Evolutionary conservation across 2,329 filamentous ascomycete genomes (phyloP), one percentile per base, ranked within the genome.

Genomic region (Scedosporium dehoogii): DNA sequence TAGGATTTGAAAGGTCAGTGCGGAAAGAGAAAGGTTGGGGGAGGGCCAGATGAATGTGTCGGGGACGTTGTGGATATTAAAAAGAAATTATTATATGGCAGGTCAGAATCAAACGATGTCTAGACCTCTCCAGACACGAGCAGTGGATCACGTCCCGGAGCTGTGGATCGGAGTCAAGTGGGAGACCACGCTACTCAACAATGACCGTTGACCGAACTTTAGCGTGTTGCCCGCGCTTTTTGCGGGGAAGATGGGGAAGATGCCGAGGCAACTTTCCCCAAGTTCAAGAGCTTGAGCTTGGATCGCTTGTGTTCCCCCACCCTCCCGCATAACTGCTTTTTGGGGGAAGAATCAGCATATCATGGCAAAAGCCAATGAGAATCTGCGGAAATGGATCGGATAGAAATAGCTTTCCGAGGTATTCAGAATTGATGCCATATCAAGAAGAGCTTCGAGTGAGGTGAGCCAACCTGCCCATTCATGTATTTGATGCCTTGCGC

Each of bases 181-280:
- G 29, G 29, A 33, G 29, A n/a, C 29, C 29, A 33, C 14, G 42
- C 42, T 46, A 46, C 42, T n/a, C 14, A 4, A 46, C 12, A 16
- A 46, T 29, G 27, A 6, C 4, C 29, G 29, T 33, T 33, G 29
- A 9, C 29, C 29, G 29, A 33, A 33, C 29, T 33, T 33, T 33
- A 33, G 29, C 6, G 29, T 33, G 29, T 33, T 33, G 29, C 29
- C 29, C 29, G 29, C 29, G 9, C n/a, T 7, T 44, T 23, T 64
- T 64, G 41, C 65, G 65, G 66, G 66, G 38, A 63, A 64, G 55
- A 67, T 33, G 29, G 29, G 29, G 29, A 33, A 33, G 29, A 33
- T 68, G 64, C 70, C 70, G 67, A 70, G 69, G 70, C 66, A 70
- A 63, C 63, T 67, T 62, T 63, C 51, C 48, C 56, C 25, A 58